Conservation (phyloP, 805 yeast genomes). For the Candida boidinii region DNA sequence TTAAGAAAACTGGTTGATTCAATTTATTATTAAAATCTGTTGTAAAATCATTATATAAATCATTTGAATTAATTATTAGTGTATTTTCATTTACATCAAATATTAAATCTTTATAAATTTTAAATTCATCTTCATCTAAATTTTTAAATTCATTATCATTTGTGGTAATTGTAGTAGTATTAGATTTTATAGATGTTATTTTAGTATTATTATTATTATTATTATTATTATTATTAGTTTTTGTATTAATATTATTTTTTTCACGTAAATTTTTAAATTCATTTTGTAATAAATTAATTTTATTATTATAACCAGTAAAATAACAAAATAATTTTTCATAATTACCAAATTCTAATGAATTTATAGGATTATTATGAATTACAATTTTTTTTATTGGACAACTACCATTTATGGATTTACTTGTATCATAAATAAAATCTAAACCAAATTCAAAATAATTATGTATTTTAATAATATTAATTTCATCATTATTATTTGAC, state of each 20-base stretch:
- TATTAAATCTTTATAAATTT: too few relatives aligned
- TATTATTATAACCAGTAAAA: too few relatives aligned
- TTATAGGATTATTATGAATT: constrained; percentile 45
- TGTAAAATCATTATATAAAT: constrained; percentile 1
- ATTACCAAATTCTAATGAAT: constrained; percentile 42
- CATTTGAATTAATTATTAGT: background rate
- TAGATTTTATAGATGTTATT: too few relatives aligned
- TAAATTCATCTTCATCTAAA: too few relatives aligned
- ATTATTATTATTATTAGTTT: too few relatives aligned
- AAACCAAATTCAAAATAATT: constrained; percentile 48
- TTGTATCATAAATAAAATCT: constrained; percentile 42
- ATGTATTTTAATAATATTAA: constrained; percentile 32
- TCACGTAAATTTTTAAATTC: too few relatives aligned
- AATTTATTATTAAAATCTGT: background rate
- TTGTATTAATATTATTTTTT: too few relatives aligned
- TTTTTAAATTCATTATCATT: too few relatives aligned
- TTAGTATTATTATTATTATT: too few relatives aligned
- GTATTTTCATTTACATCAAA: background rate
- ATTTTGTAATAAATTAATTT: too few relatives aligned
- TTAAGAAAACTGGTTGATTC: constrained; percentile 21
- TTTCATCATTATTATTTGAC: constrained; percentile 3
- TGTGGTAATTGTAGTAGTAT: too few relatives aligned
- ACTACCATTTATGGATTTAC: constrained; percentile 14
- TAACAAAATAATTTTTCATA: constrained; percentile 38
- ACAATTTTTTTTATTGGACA: constrained; percentile 37